These are phyloP conservation scores for Colletotrichum incanum DNA, from an alignment of 2,329 filamentous ascomycete species.

Conservation along the genomic window DNA sequence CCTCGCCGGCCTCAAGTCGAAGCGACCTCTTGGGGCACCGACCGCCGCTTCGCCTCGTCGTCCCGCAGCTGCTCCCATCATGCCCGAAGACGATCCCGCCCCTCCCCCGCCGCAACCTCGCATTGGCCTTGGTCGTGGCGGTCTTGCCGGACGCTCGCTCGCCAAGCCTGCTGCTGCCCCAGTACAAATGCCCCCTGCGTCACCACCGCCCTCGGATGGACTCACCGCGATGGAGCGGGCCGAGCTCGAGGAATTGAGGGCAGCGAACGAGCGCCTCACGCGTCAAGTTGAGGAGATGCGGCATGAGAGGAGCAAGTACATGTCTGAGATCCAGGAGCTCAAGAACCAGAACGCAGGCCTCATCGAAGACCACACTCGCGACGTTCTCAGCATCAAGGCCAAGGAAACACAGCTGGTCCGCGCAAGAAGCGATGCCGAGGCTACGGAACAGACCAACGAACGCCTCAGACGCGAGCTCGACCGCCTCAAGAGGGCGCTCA, in stretches of 20 bases:
- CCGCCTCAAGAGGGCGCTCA: slow-evolving; percentile 89
- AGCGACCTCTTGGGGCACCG: slow-evolving; percentile 63
- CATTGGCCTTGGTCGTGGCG: slow-evolving; percentile 80
- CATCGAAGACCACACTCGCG: slow-evolving; percentile 96
- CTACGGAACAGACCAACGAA: slow-evolving; percentile 88
- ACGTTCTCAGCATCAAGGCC: slow-evolving; percentile 96
- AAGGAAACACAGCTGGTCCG: slow-evolving; percentile 98
- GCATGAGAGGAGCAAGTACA: slow-evolving; percentile 84
- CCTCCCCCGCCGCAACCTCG: slow-evolving; percentile 73
- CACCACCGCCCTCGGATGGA: slow-evolving; percentile 74
- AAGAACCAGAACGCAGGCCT: slow-evolving; percentile 97
- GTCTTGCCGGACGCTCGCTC: slow-evolving; percentile 88
- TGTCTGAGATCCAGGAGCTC: slow-evolving; percentile 91
- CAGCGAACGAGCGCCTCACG: slow-evolving; percentile 84
- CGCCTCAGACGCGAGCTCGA: slow-evolving; percentile 91
- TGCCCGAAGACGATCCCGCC: slow-evolving; percentile 71
- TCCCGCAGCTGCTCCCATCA: slow-evolving; percentile 63
- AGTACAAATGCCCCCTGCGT: slow-evolving; percentile 64
- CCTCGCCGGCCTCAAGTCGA: slow-evolving; percentile 72
- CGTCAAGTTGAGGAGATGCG: slow-evolving; percentile 85
- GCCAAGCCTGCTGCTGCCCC: slow-evolving; percentile 77
- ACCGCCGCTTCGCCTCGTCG: slow-evolving; percentile 65
- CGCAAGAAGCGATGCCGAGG: slow-evolving; percentile 90
- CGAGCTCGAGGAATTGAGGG: slow-evolving; percentile 91
- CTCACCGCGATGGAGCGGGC: slow-evolving; percentile 86